These are phyloP conservation scores for Hevea brasiliensis DNA, from an alignment of 345 rosid species.

Conservation along the genomic window DNA sequence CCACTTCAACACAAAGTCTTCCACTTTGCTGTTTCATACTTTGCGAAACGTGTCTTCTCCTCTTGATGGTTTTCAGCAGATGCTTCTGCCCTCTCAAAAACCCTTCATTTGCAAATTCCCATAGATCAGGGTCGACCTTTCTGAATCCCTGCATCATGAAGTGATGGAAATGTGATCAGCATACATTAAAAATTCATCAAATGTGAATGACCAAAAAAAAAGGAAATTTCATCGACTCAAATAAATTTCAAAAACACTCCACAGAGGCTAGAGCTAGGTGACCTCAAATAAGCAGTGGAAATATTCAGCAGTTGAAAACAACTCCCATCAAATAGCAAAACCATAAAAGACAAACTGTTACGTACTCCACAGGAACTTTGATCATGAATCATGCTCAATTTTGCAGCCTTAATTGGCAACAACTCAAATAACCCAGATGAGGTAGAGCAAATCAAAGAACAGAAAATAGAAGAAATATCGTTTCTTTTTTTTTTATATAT, in stretches of 20 bases:
- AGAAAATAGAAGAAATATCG: neutral
- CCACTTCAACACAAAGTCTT: slow-evolving; percentile 64
- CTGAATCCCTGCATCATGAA: slow-evolving; percentile 63
- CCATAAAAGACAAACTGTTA: too few species aligned
- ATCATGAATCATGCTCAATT: too few species aligned
- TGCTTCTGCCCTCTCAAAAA: slow-evolving; percentile 84
- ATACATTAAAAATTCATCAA: neutral
- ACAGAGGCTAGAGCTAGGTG: neutral
- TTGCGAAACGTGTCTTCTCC: slow-evolving; percentile 55
- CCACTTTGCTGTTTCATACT: slow-evolving; percentile 39
- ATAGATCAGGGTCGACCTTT: slow-evolving; percentile 82
- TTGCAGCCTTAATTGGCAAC: neutral
- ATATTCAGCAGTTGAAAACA: neutral
- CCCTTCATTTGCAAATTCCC: slow-evolving; percentile 94
- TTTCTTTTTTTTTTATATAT: too few species aligned
- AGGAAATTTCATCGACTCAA: neutral
- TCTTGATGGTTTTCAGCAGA: slow-evolving; percentile 69
- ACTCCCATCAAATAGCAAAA: too few species aligned
- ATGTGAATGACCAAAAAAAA: neutral
- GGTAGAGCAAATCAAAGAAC: neutral
- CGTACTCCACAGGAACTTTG: too few species aligned
- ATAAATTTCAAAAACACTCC: neutral
- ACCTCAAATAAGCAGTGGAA: neutral
- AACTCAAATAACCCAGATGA: neutral
- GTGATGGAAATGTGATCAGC: neutral